Conservation (phyloP, 805 yeast genomes). For the Wickerhamomyces strasburgensis region DNA sequence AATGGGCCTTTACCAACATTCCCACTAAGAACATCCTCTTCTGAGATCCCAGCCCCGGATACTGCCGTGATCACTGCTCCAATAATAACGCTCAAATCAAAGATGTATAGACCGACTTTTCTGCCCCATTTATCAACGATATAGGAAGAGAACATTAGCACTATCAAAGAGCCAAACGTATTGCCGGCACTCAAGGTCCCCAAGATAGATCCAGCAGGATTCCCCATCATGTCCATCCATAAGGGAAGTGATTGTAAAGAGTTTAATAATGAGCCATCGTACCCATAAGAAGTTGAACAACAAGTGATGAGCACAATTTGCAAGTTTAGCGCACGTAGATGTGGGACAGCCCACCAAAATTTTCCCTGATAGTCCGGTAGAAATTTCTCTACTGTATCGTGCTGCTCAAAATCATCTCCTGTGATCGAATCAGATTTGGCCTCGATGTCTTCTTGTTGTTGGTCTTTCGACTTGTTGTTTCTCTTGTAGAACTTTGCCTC, state of each 20-base stretch:
- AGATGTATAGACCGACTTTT: conserved; percentile 21
- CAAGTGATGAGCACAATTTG: conserved; percentile 35
- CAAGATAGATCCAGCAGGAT: conserved; percentile 31
- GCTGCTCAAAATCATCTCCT: background rate
- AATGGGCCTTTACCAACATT: conserved; percentile 3
- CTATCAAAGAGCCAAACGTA: conserved; percentile 32
- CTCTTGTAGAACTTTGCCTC: no score
- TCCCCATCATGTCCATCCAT: conserved; percentile 35
- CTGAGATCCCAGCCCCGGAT: conserved; percentile 22
- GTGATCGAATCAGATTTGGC: no score
- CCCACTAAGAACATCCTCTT: background rate
- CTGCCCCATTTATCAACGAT: conserved; percentile 36
- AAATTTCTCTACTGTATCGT: background rate
- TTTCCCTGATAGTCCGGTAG: background rate
- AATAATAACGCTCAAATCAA: conserved; percentile 10
- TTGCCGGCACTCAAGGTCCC: conserved; percentile 36
- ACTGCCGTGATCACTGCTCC: conserved; percentile 16
- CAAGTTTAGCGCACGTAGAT: conserved; percentile 32
- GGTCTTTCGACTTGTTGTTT: no score
- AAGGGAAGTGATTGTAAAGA: conserved; percentile 37
- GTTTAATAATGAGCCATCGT: conserved; percentile 42
- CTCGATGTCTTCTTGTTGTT: no score
- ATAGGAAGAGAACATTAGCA: conserved; percentile 22
- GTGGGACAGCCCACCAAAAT: conserved; percentile 21
- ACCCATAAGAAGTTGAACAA: conserved; percentile 40